Conservation (phyloP, 2,329 filamentous ascomycete genomes). For the Arthroderma sp. region DNA sequence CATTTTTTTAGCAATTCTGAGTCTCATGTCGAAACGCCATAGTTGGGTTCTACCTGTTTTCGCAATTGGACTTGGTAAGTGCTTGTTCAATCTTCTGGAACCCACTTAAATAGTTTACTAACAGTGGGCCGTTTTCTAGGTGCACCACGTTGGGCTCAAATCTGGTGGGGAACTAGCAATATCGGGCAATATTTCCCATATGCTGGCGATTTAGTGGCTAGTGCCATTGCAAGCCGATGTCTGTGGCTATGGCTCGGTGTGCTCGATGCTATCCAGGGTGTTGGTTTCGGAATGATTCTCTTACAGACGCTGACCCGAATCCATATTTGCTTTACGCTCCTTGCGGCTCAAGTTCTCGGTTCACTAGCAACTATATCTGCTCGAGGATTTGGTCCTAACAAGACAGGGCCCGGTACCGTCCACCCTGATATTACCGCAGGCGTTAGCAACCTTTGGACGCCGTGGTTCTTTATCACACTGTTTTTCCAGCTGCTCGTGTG, state of each 20-base stretch:
- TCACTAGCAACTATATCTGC: constrained; percentile 50
- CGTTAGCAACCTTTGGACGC: constrained; percentile 29
- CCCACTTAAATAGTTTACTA: background rate
- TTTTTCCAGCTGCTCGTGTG: constrained; percentile 45
- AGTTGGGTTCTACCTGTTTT: constrained; percentile 56
- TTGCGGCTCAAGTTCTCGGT: constrained; percentile 47
- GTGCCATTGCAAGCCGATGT: constrained; percentile 43
- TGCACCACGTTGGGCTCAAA: constrained; percentile 54
- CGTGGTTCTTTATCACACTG: constrained; percentile 50
- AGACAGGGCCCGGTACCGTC: constrained; percentile 46
- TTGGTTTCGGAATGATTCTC: constrained; percentile 56
- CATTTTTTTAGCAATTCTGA: constrained; percentile 36
- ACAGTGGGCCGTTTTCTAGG: constrained; percentile 13
- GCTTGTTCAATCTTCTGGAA: background rate
- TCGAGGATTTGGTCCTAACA: constrained; percentile 47
- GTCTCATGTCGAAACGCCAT: constrained; percentile 44
- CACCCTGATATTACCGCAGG: constrained; percentile 43
- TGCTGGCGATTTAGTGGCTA: constrained; percentile 42
- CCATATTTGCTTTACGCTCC: constrained; percentile 36
- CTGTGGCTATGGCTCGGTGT: constrained; percentile 57
- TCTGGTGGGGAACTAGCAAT: constrained; percentile 50
- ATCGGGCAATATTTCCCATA: constrained; percentile 51
- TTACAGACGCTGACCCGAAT: constrained; percentile 52
- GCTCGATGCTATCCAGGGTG: constrained; percentile 50
- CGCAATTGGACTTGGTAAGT: constrained; percentile 45